A percentile compares a stretch with the other conserved stretches of the same genome.
Evolutionary conservation across 192 early-diverging fungal species (phyloP).

Genomic region (Mortierella antarctica): DNA sequence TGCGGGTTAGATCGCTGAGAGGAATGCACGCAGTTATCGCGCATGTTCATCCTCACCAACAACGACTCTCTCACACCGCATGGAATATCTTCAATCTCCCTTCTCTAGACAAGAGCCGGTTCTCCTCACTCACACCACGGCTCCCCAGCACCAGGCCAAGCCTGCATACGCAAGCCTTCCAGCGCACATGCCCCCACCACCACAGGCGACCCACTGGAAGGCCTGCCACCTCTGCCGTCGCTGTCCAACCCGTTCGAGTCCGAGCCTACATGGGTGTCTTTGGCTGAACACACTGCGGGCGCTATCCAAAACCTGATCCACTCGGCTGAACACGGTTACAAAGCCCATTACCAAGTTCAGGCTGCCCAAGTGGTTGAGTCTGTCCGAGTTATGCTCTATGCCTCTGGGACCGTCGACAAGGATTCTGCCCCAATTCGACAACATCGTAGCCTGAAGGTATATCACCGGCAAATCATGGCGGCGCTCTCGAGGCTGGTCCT

Average conservation of each 20-base stretch:
- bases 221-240: constrained; percentile 27
- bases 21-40: too few species aligned
- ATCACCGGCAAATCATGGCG: constrained; percentile 84
- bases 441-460: constrained; percentile 71
- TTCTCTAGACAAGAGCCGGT: constrained; percentile 28
- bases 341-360: constrained; percentile 39
- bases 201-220: neutral
- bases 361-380: constrained; percentile 70
- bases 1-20: too few species aligned
- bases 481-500: constrained; percentile 86
- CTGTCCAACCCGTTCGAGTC: constrained; percentile 38
- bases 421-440: constrained; percentile 72
- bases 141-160: neutral
- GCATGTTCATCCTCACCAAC: too few species aligned
- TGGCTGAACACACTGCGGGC: constrained; percentile 17
- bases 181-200: neutral
- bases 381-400: constrained; percentile 86
- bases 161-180: constrained; percentile 33
- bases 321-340: constrained; percentile 30
- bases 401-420: constrained; percentile 79
- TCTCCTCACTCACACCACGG: constrained; percentile 29
- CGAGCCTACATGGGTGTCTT: constrained; percentile 32
- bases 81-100: neutral
- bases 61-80: too few species aligned
- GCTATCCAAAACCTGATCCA: constrained; percentile 27